Conservation (phyloP, 106 monocot species). For the Apostasia ramifera region DNA sequence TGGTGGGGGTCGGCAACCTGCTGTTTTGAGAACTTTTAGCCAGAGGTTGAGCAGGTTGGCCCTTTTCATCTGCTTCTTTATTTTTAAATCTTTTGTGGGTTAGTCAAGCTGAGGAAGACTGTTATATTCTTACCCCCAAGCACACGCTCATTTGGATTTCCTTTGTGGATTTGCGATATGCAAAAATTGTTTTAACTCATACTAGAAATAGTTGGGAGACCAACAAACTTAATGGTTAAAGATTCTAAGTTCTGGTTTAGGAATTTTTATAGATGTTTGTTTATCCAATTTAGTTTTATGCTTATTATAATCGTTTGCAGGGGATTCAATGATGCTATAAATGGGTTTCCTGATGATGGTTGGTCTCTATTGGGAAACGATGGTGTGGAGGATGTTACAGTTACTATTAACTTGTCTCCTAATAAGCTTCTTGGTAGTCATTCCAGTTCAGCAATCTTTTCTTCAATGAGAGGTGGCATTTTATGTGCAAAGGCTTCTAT, state of each 20-base stretch:
- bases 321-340: constrained; percentile 77
- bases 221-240: no score
- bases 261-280: no score
- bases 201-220: no score
- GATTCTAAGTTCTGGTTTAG: no score
- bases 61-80: not conserved
- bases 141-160: no score
- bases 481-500: constrained; percentile 95
- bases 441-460: constrained; percentile 32
- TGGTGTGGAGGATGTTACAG: constrained; percentile 63
- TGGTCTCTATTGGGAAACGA: constrained; percentile 48
- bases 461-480: constrained; percentile 57
- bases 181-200: no score
- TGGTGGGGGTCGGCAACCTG: constrained; percentile 73
- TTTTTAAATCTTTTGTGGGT: not conserved
- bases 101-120: not conserved
- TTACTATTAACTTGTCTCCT: constrained; percentile 68
- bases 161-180: no score
- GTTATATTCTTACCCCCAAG: no score
- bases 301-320: constrained; percentile 19
- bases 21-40: constrained; percentile 66
- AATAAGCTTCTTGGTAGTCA: constrained; percentile 56
- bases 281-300: not conserved
- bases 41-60: constrained; percentile 72
- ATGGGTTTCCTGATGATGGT: constrained; percentile 49